These are phyloP conservation scores for Mucor piriformis DNA, from an alignment of 371 early-diverging fungal species.

Conservation along the genomic window DNA sequence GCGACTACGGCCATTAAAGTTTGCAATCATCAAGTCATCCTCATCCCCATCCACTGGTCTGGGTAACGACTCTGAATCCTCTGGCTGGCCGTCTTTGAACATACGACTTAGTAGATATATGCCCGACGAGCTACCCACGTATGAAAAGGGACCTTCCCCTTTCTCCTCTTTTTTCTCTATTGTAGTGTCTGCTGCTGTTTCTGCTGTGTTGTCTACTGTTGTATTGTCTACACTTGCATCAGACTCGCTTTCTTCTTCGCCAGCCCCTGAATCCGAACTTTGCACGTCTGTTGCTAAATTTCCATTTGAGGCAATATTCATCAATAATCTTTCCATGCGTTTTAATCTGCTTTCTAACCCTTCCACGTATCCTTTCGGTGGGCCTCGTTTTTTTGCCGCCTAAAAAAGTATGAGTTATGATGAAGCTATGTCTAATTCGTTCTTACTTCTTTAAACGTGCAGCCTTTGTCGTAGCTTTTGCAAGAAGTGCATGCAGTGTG, in stretches of 20 bases:
- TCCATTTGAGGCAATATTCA: conserved; percentile 23
- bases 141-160: conserved; percentile 18
- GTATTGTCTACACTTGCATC: conserved; percentile 3
- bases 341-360: conserved; percentile 28
- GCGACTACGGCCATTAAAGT: background rate
- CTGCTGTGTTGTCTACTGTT: too few relatives aligned
- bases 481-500: conserved; percentile 25
- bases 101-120: conserved; percentile 36
- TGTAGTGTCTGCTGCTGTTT: too few relatives aligned
- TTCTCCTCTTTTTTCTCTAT: conserved; percentile 1
- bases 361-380: conserved; percentile 34
- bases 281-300: conserved; percentile 6
- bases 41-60: conserved; percentile 23
- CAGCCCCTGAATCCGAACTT: background rate
- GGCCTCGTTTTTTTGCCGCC: conserved; percentile 31
- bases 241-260: background rate
- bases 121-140: conserved; percentile 47
- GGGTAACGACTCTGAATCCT: conserved; percentile 11
- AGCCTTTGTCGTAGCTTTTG: conserved; percentile 23
- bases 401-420: background rate
- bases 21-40: conserved; percentile 36
- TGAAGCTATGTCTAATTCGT: background rate
- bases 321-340: conserved; percentile 26
- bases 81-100: conserved; percentile 10
- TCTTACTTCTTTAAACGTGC: conserved; percentile 27